Percentiles rank a stretch among this genome's conserved stretches.
phyloP scores from a whole-genome alignment of 2,329 filamentous ascomycete species.

The Bipolaris cookei region DNA sequence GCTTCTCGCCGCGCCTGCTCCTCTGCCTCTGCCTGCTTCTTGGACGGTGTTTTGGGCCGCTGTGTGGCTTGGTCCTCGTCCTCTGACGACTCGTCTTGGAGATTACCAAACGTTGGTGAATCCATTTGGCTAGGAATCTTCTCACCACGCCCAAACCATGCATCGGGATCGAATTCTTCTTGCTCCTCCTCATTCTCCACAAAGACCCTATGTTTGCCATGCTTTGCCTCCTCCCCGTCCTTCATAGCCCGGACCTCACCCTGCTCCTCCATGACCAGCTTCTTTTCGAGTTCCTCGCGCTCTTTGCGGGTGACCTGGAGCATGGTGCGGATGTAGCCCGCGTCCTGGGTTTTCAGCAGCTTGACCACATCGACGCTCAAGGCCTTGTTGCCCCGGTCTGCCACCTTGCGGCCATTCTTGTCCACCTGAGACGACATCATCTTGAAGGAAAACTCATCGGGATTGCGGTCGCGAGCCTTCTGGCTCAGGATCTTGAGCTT shows the following conservation, averaged over 20 bases:
- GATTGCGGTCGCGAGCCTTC: slow-evolving; percentile 67
- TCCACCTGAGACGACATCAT: slow-evolving; percentile 64
- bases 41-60: slow-evolving; percentile 34
- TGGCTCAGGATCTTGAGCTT: slow-evolving; percentile 64
- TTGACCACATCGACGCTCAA: slow-evolving; percentile 65
- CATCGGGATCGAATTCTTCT: slow-evolving; percentile 49
- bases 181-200: slow-evolving; percentile 52
- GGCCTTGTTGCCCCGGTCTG: slow-evolving; percentile 54
- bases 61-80: slow-evolving; percentile 33
- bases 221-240: slow-evolving; percentile 34
- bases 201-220: slow-evolving; percentile 46
- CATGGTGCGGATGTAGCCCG: slow-evolving; percentile 65
- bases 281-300: slow-evolving; percentile 57
- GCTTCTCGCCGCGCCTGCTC: slow-evolving; percentile 39
- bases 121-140: slow-evolving; percentile 29
- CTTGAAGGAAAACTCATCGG: slow-evolving; percentile 70
- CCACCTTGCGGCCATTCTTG: slow-evolving; percentile 51
- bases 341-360: slow-evolving; percentile 70
- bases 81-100: slow-evolving; percentile 25
- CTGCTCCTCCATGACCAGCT: slow-evolving; percentile 46
- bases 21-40: slow-evolving; percentile 43
- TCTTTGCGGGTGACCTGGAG: slow-evolving; percentile 62
- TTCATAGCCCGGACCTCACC: slow-evolving; percentile 50
- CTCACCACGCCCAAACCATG: slow-evolving; percentile 49
- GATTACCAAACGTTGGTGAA: slow-evolving; percentile 35